Conservation (phyloP, 108 stramenopile species). For the Mediolabrus comicus region DNA sequence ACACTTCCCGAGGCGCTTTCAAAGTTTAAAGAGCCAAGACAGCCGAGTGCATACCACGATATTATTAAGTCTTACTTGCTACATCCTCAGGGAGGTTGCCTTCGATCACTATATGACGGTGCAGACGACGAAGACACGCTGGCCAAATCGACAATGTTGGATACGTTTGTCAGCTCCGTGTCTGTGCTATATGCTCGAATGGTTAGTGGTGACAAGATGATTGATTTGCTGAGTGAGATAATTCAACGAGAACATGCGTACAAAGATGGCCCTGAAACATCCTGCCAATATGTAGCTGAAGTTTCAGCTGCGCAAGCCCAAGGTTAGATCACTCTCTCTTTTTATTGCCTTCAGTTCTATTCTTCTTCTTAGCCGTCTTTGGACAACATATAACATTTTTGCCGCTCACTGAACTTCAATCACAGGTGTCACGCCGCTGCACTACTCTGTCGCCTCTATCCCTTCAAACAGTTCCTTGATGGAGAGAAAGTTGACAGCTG, state of each 20-base stretch:
- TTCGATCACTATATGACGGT: slow-evolving; percentile 35
- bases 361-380: no score
- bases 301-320: background rate
- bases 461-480: slow-evolving; percentile 56
- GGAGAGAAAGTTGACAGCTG: slow-evolving; percentile 21
- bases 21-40: slow-evolving; percentile 13
- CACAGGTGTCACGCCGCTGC: slow-evolving; percentile 19
- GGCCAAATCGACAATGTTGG: slow-evolving; percentile 10
- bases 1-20: slow-evolving; percentile 33
- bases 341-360: no score
- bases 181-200: slow-evolving; percentile 71
- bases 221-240: slow-evolving; percentile 55
- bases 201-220: slow-evolving; percentile 60
- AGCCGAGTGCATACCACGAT: slow-evolving; percentile 41
- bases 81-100: slow-evolving; percentile 56
- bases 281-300: slow-evolving; percentile 27
- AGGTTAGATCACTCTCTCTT: no score
- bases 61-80: slow-evolving; percentile 47
- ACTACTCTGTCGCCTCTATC: slow-evolving; percentile 39
- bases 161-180: slow-evolving; percentile 56
- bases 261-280: slow-evolving; percentile 24
- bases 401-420: no score
- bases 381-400: no score
- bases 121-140: slow-evolving; percentile 4
- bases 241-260: slow-evolving; percentile 28